Percentiles rank a stretch among this genome's conserved stretches.
phyloP scores from a whole-genome alignment of 352 stramenopile species.

The Pythium vanterpoolii region DNA sequence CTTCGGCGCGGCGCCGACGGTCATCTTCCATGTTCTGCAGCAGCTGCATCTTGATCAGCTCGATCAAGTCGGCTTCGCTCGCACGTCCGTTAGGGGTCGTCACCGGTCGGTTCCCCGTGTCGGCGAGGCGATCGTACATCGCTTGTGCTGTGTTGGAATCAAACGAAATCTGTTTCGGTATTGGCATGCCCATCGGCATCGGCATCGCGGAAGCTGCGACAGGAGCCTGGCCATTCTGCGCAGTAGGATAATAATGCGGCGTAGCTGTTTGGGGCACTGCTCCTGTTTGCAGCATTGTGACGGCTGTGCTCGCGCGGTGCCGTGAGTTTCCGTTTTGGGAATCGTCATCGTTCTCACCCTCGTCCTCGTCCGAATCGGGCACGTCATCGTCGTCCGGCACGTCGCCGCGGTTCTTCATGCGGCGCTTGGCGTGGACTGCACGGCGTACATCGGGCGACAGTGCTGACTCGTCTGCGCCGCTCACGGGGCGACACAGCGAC shows the following conservation, averaged over 20 bases:
- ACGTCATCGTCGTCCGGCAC: conserved; percentile 19
- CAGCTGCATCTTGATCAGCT: conserved; percentile 25
- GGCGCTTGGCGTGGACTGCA: conserved; percentile 4
- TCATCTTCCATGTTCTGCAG: conserved; percentile 21
- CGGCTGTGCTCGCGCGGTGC: neutral
- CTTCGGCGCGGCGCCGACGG: conserved; percentile 10
- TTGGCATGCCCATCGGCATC: neutral
- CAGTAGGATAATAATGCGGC: neutral
- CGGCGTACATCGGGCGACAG: conserved; percentile 12
- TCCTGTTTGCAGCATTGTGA: neutral
- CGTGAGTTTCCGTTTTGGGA: neutral
- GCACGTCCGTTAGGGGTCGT: neutral
- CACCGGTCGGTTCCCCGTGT: neutral
- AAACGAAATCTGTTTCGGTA: neutral
- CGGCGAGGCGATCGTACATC: conserved; percentile 1
- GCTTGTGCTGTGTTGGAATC: neutral
- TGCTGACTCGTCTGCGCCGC: neutral
- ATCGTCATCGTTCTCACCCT: conserved; percentile 7
- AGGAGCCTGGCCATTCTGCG: neutral
- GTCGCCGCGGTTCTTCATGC: conserved; percentile 21
- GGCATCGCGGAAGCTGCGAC: neutral
- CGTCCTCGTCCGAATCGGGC: conserved; percentile 13
- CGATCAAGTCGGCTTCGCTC: conserved; percentile 12
- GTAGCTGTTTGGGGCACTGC: neutral
- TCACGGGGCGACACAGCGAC: conserved; percentile 5